Evolutionary conservation across 2,329 filamentous ascomycete genomes (phyloP), one percentile per base, ranked within the genome.

Genomic region (Claviceps sorghi): DNA sequence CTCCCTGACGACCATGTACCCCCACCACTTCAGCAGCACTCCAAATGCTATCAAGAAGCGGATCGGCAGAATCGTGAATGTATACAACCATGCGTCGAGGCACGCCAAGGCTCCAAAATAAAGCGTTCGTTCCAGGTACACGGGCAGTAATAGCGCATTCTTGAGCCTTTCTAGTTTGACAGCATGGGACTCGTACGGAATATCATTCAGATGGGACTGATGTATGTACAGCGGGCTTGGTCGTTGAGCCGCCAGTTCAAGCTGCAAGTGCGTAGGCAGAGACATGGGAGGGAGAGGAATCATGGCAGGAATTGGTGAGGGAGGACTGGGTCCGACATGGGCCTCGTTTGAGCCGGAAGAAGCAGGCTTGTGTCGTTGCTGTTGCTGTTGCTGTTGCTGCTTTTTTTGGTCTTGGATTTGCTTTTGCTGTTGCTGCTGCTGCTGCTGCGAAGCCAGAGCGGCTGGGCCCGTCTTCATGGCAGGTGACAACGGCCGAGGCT

Each of bases 51-150:
- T 85, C 51, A 86, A 66, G 60, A 98, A 97, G 2, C 93, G 80
- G 54, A 98, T 76, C 0, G 93, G 93, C 0, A 98, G 72, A 45
- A 98, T 95, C 0, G 93, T 98, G 60, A 98, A 94, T 0, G 88
- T 94, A 69, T 96, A 93, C 1, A 98, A 78, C 89, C 91, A 98
- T 1, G 91, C 86, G 65, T 98, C 93, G 6, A 98, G 74, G 67
- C 93, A 98, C 7, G 91, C 90, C 36, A 97, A 69, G 0, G 87
- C 83, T 7, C 93, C 93, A 68, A 98, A 97, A 54, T 83, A 81
- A 6, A 98, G 76, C 0, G 90, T 84, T 46, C 84, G 79, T 68
- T 98, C 93, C 5, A 98, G 75, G 55, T 85, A 86, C 0, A 81
- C 78, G 0, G 91, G 89, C 3, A 98, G 71, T 29, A 89, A 73